Evolutionary conservation across 768 basidiomycete genomes (phyloP).

Genomic region (Hemileccinum impolitum): DNA sequence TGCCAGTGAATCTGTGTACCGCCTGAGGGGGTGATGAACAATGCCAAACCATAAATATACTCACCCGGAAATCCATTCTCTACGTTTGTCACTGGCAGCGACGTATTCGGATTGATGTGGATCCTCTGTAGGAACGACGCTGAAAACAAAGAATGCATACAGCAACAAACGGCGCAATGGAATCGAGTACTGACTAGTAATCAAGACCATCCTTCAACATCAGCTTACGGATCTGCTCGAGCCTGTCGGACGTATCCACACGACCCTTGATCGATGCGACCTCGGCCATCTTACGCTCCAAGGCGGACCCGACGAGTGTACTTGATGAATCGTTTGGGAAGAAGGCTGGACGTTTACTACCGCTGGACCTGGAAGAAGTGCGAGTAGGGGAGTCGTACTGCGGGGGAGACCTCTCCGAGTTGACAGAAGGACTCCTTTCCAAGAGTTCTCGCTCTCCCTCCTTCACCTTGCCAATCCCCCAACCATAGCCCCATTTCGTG

Average conservation of each 20-base stretch:
- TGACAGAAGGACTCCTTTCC: slow-evolving; percentile 32
- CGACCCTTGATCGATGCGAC: slow-evolving; percentile 49
- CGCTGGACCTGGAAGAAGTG: slow-evolving; percentile 38
- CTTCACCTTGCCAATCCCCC: slow-evolving; percentile 59
- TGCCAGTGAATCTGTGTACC: slow-evolving; percentile 53
- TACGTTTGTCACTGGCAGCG: slow-evolving; percentile 68
- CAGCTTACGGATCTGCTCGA: slow-evolving; percentile 59
- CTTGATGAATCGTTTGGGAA: slow-evolving; percentile 62
- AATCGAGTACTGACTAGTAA: slow-evolving; percentile 59
- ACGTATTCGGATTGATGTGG: slow-evolving; percentile 85
- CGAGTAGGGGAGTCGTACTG: slow-evolving; percentile 33
- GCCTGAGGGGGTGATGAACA: slow-evolving; percentile 14
- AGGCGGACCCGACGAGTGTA: slow-evolving; percentile 73
- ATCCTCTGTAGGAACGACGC: slow-evolving; percentile 75
- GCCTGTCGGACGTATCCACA: slow-evolving; percentile 55
- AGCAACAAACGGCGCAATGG: slow-evolving; percentile 1
- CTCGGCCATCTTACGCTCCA: slow-evolving; percentile 67
- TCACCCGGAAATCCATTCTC: slow-evolving; percentile 76
- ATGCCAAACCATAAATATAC: slow-evolving; percentile 33
- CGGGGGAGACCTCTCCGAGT: slow-evolving; percentile 37
- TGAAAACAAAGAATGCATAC: slow-evolving; percentile 29
- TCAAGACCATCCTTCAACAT: slow-evolving; percentile 70
- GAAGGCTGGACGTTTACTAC: slow-evolving; percentile 39
- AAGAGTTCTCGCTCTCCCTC: slow-evolving; percentile 39
- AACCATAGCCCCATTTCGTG: slow-evolving; percentile 66